Evolutionary conservation across 768 basidiomycete species (phyloP).

Genomic region (Suillus hirtellus): DNA sequence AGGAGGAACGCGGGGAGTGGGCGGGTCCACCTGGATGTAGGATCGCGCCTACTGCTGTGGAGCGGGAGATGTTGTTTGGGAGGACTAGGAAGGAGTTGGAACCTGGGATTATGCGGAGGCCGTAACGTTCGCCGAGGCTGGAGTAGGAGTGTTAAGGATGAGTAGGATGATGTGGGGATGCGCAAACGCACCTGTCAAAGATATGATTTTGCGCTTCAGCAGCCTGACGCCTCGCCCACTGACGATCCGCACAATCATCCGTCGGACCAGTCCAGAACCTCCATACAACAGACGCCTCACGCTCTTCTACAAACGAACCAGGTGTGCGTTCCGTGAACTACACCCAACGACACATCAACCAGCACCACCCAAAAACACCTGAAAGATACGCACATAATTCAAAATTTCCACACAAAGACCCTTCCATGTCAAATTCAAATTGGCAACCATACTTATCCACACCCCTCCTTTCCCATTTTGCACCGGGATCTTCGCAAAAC

Average conservation of each 20-base stretch:
- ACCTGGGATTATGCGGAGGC: slow-evolving; percentile 81
- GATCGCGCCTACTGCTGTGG: slow-evolving; percentile 82
- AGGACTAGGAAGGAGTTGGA: slow-evolving; percentile 79
- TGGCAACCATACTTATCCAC: slow-evolving; percentile 83
- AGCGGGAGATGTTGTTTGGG: slow-evolving; percentile 80
- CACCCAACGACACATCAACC: background rate
- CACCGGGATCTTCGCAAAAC: slow-evolving; percentile 63
- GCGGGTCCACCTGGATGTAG: slow-evolving; percentile 61
- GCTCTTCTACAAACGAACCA: slow-evolving; percentile 81
- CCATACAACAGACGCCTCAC: slow-evolving; percentile 82
- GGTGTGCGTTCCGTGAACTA: slow-evolving; percentile 91
- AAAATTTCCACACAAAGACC: slow-evolving; percentile 77
- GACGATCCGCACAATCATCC: slow-evolving; percentile 56
- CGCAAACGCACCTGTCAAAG: slow-evolving; percentile 60
- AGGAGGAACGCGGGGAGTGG: slow-evolving; percentile 32
- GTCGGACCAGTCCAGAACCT: slow-evolving; percentile 69
- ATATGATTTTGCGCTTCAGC: slow-evolving; percentile 93
- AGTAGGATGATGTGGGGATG: background rate
- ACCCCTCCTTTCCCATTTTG: slow-evolving; percentile 19
- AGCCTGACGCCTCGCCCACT: slow-evolving; percentile 85
- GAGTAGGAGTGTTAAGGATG: background rate
- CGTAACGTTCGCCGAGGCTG: slow-evolving; percentile 80
- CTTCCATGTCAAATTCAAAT: slow-evolving; percentile 83
- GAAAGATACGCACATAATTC: slow-evolving; percentile 63
- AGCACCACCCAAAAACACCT: background rate